Conservation (phyloP, 495 filamentous ascomycete species). For the Aspergillus ellipticus region DNA sequence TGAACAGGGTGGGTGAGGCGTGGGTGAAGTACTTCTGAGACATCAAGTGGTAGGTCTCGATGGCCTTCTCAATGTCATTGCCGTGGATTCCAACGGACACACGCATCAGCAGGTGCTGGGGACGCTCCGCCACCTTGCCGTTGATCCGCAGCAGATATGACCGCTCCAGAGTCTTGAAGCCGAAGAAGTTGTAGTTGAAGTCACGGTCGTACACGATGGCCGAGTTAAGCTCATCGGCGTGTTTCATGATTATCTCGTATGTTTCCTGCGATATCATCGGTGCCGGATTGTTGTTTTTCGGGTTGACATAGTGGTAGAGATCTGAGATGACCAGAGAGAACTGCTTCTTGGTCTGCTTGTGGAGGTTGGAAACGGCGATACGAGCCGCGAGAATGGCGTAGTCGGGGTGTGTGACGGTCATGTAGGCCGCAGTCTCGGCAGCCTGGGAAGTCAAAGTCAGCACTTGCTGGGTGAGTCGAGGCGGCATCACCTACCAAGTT, state of each 20-base stretch:
- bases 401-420: conserved; percentile 98
- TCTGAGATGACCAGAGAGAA: conserved; percentile 92
- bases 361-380: conserved; percentile 97
- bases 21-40: conserved; percentile 97
- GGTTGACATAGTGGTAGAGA: conserved; percentile 94
- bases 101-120: conserved; percentile 99
- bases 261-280: conserved; percentile 91
- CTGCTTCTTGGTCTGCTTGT: conserved; percentile 99
- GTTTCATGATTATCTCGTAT: conserved; percentile 89
- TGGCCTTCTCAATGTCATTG: conserved; percentile 84
- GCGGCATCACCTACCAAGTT: conserved; percentile 70
- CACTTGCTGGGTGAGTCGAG: neutral
- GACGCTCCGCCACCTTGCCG: conserved; percentile 90
- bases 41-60: conserved; percentile 98
- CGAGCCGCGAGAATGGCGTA: conserved; percentile 98
- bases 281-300: conserved; percentile 76
- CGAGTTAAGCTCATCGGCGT: conserved; percentile 94
- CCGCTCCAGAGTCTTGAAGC: conserved; percentile 98
- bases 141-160: conserved; percentile 93
- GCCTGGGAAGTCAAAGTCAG: conserved; percentile 54
- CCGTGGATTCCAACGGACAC: conserved; percentile 96
- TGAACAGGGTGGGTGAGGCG: conserved; percentile 96
- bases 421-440: conserved; percentile 97
- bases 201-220: conserved; percentile 98
- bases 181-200: conserved; percentile 99